Evolutionary conservation across 495 filamentous ascomycete species (phyloP).

Genomic region (Annulohypoxylon moriforme): DNA sequence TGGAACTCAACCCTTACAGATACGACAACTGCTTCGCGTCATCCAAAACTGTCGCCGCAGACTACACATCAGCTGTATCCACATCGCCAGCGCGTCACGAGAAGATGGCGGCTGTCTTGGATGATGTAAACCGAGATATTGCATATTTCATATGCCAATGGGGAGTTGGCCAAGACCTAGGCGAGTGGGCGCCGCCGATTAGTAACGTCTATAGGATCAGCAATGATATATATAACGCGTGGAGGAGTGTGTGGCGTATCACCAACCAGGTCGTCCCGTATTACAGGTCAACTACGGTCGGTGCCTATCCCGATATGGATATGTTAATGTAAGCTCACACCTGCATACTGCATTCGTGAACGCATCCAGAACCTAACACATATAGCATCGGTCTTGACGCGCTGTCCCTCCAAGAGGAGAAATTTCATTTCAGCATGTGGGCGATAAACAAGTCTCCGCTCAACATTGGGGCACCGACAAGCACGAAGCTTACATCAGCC

Average conservation of each 20-base stretch:
- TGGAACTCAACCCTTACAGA: constrained; percentile 56
- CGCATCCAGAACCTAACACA: constrained; percentile 43
- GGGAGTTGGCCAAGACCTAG: constrained; percentile 61
- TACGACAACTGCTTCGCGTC: constrained; percentile 65
- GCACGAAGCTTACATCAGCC: constrained; percentile 51
- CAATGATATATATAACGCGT: constrained; percentile 66
- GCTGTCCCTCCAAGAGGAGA: constrained; percentile 54
- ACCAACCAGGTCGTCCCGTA: constrained; percentile 62
- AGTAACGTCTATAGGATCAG: constrained; percentile 65
- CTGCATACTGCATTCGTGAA: background rate
- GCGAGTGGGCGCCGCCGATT: constrained; percentile 60
- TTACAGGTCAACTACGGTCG: constrained; percentile 50
- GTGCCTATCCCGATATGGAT: constrained; percentile 66
- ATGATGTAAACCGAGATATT: constrained; percentile 49
- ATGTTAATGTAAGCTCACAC: constrained; percentile 62
- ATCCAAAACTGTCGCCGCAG: constrained; percentile 53
- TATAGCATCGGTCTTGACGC: constrained; percentile 48
- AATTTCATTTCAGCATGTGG: constrained; percentile 69
- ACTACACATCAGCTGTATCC: constrained; percentile 54
- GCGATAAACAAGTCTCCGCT: constrained; percentile 67
- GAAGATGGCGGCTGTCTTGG: constrained; percentile 48
- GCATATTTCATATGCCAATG: constrained; percentile 66
- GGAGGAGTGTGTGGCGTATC: constrained; percentile 63
- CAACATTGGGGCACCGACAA: constrained; percentile 62
- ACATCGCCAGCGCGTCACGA: constrained; percentile 51